Evolutionary conservation across 2,329 filamentous ascomycete species (phyloP), one percentile per base, ranked within the genome.

Genomic region (Paraconiothyrium sp.): DNA sequence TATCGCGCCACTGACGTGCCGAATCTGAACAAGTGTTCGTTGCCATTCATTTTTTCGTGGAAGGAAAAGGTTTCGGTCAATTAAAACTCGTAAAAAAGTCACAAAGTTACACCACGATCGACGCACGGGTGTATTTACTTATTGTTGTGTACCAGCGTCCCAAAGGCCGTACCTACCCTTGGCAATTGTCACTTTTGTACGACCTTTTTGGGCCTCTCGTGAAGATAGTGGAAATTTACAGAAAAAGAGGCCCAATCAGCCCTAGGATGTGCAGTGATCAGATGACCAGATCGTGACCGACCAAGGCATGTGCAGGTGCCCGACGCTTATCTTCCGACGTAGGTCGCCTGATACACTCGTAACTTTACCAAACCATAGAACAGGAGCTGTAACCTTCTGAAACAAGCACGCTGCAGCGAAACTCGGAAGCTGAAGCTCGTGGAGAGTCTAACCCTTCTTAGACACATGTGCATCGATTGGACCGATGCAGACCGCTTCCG

Each of bases 321-420:
- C 24, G 51, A 43, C 24, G 22, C 7, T 20, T 54, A n/a, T 13
- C 10, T 7, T 34, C 14, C 7, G 27, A 1, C 13, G 8, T 27
- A 14, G 27, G 7, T 22, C 20, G 39, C 16, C 37, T 20, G 22
- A 35, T 34, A 24, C 16, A 9, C 34, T 20, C 27, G 27, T 22
- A 3, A 20, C 7, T 37, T 6, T 13, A 20, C 11, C 22, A n/a
- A 16, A 16, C 22, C 30, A 11, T 13, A 8, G 39, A 6, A 16
- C 20, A 41, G 24, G 30, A 46, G 39, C 27, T 35, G 52, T 24
- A 55, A 55, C 39, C 27, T 44, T 46, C 52, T 55, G 52, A 55
- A 55, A 55, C 39, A 22, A 22, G 52, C 11, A 16, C 52, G 46
- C 39, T 44, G 39, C 39, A 55, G 52, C 52, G 32, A 16, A n/a